Evolutionary conservation across 306 rosid species (phyloP), one percentile per base, ranked within the genome.

Genomic region (Psophocarpus tetragonolobus): DNA sequence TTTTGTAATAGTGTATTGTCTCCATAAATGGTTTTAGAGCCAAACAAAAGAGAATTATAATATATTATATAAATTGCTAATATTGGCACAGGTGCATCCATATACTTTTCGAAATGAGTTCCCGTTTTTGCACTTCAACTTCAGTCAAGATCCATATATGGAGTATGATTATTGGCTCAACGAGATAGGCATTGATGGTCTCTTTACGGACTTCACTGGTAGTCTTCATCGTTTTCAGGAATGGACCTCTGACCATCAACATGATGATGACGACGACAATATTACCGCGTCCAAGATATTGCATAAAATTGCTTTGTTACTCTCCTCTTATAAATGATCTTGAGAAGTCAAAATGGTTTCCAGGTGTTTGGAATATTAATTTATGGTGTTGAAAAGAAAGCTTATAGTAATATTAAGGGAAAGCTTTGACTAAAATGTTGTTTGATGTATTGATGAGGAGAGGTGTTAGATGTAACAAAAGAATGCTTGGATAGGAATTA

Each of bases 191-290:
- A 90, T 94, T 70, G 98, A 93, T 75, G 98, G 96, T 67, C 81
- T 94, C 39, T 94, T 94, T 51, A 94, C 98, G 60, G 97, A 94
- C 87, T 91, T 94, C 87, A 75, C 98, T 2, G 96, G 98, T 47
- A 90, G 94, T 81, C 94, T 94, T 53, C 92, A 91, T 73, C 78
- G 80, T 39, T 94, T 63, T 77, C 93, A 88, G 87, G 75, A 90
- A 64, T 91, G 91, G 90, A 86, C 87, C 18, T 23, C 71, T 54
- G 69, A 69, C 7, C 20, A 39, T 72, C 42, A 17, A 10, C 82
- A 77, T 10, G 82, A 81, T 8, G 5, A 10, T 4, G 30, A 53
- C 17, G 4, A 60, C 3, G 66, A 62, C 23, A 41, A 15, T 27
- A n/a, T n/a, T n/a, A 71, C 50, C 38, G 95, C 87, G 26, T 76